Conservation (phyloP, 768 basidiomycete species). For the Panaeolus papilionaceus region DNA sequence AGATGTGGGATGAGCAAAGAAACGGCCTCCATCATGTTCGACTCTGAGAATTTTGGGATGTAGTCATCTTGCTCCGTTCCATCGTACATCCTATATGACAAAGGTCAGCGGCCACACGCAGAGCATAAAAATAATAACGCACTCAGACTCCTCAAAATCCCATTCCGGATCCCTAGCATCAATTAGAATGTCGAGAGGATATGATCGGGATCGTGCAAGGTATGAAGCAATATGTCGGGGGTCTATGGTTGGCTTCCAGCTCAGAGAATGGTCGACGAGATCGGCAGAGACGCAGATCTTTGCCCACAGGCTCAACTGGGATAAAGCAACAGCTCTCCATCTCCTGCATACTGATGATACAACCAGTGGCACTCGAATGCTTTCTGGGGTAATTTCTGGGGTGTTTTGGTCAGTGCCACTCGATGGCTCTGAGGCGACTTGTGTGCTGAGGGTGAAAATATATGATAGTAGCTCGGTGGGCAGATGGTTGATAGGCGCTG, state of each 20-base stretch:
- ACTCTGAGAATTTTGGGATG: slow-evolving; percentile 4
- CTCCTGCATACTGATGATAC: slow-evolving; percentile 55
- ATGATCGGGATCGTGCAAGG: slow-evolving; percentile 52
- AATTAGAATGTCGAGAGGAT: slow-evolving; percentile 60
- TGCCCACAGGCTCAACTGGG: slow-evolving; percentile 60
- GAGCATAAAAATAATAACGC: slow-evolving; percentile 21
- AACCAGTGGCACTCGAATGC: slow-evolving; percentile 49
- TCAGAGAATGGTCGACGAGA: slow-evolving; percentile 32
- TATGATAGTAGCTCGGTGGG: slow-evolving; percentile 64
- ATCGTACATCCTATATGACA: slow-evolving; percentile 22
- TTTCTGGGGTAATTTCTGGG: slow-evolving; percentile 45
- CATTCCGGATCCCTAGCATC: slow-evolving; percentile 65
- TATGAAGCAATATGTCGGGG: slow-evolving; percentile 45
- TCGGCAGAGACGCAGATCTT: slow-evolving; percentile 55
- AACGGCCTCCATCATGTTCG: slow-evolving; percentile 48
- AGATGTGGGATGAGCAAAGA: slow-evolving; percentile 58
- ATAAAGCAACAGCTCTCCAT: slow-evolving; percentile 58
- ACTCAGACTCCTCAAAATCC: slow-evolving; percentile 63
- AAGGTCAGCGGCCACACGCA: slow-evolving; percentile 33
- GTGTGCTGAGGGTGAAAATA: slow-evolving; percentile 57
- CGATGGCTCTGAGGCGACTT: slow-evolving; percentile 30
- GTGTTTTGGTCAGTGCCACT: slow-evolving; percentile 28
- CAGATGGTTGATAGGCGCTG: slow-evolving; percentile 46
- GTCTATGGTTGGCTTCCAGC: slow-evolving; percentile 28
- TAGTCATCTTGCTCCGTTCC: slow-evolving; percentile 13